These are phyloP conservation scores for Alternaria brassicae DNA, from an alignment of 2,329 filamentous ascomycete genomes.

Conservation along the genomic window DNA sequence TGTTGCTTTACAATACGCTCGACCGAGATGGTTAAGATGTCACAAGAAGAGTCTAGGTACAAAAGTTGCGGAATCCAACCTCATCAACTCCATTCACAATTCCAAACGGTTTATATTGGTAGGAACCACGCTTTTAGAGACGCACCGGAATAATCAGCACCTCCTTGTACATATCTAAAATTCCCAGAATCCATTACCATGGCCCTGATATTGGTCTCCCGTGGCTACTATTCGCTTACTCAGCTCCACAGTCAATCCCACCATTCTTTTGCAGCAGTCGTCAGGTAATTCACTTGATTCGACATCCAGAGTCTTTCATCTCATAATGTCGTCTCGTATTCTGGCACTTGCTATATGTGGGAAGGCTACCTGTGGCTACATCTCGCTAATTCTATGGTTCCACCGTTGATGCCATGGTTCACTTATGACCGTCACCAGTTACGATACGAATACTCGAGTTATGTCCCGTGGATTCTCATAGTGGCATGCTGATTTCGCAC, in stretches of 20 bases:
- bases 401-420: neutral
- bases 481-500: neutral
- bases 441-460: neutral
- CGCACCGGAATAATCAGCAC: neutral
- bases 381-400: neutral
- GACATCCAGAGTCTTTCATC: neutral
- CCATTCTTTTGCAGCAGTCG: neutral
- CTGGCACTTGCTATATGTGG: neutral
- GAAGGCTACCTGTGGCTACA: neutral
- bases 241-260: neutral
- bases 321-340: neutral
- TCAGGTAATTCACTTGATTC: neutral
- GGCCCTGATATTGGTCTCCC: neutral
- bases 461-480: neutral
- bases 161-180: neutral
- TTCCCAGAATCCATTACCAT: neutral
- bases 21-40: neutral
- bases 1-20: constrained; percentile 3
- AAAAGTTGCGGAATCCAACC: neutral
- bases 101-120: neutral
- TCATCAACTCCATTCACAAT: constrained; percentile 1
- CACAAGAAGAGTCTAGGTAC: constrained; percentile 7
- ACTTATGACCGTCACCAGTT: neutral
- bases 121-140: neutral
- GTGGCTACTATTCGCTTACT: neutral